These are phyloP conservation scores for Pleurotus ostreatus DNA, from an alignment of 768 basidiomycete genomes.

Conservation along the genomic window DNA sequence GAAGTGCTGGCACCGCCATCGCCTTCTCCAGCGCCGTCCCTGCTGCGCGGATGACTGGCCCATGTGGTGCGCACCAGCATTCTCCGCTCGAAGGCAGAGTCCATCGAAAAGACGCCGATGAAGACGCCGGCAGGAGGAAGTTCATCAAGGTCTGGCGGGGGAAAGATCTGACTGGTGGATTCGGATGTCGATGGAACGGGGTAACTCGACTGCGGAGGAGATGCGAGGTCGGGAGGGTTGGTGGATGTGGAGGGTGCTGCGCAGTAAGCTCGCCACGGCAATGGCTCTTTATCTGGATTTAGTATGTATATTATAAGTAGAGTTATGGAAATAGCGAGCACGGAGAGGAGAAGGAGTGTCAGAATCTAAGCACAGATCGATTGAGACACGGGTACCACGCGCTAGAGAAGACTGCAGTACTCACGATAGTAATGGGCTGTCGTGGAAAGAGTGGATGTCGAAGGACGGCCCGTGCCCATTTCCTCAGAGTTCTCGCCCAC, in stretches of 20 bases:
- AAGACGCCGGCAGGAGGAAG: slow-evolving; percentile 84
- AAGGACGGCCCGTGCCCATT: slow-evolving; percentile 50
- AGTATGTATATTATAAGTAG: slow-evolving; percentile 87
- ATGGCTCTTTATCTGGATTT: slow-evolving; percentile 92
- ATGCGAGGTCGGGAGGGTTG: slow-evolving; percentile 34
- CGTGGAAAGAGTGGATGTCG: slow-evolving; percentile 76
- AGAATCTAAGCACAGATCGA: slow-evolving; percentile 43
- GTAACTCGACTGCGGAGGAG: slow-evolving; percentile 34
- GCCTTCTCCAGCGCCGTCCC: slow-evolving; percentile 65
- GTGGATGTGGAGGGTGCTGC: slow-evolving; percentile 55
- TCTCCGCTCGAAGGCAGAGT: slow-evolving; percentile 78
- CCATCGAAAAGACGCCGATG: slow-evolving; percentile 87
- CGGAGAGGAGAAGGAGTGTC: slow-evolving; percentile 69
- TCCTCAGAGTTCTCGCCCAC: slow-evolving; percentile 46
- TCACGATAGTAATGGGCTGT: slow-evolving; percentile 77
- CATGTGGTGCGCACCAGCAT: slow-evolving; percentile 87
- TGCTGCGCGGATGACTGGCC: slow-evolving; percentile 78
- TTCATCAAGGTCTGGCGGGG: slow-evolving; percentile 66
- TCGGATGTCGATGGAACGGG: slow-evolving; percentile 32
- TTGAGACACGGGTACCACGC: slow-evolving; percentile 7
- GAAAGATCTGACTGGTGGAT: slow-evolving; percentile 46
- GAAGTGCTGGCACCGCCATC: slow-evolving; percentile 75
- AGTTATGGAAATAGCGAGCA: slow-evolving; percentile 81
- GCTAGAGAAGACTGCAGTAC: slow-evolving; percentile 22
- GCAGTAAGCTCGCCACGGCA: slow-evolving; percentile 95